Evolutionary conservation across 2,329 filamentous ascomycete species (phyloP).

Genomic region (Hawksworthiomyces lignivorus): DNA sequence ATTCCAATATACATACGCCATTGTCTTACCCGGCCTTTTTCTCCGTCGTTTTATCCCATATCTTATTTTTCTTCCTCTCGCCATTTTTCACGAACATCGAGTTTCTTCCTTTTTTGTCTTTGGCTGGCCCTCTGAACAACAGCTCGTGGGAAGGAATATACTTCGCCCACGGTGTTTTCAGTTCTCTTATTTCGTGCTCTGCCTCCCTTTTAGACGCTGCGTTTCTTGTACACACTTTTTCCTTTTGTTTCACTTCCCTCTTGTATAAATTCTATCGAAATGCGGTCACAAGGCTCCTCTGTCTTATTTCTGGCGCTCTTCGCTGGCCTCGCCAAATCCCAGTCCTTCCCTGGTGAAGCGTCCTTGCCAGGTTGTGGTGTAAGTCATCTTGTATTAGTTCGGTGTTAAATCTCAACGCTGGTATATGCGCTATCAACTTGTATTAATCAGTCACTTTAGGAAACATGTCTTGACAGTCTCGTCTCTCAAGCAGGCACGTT

Average conservation of each 20-base stretch:
- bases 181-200: neutral
- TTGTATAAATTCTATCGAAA: constrained; percentile 3
- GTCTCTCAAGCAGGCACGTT: constrained; percentile 9
- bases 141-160: constrained; percentile 1
- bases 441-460: constrained; percentile 1
- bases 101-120: neutral
- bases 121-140: neutral
- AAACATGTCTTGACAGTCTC: constrained; percentile 16
- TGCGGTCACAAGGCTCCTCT: constrained; percentile 6
- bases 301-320: constrained; percentile 6
- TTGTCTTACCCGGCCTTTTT: neutral
- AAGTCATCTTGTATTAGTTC: neutral
- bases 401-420: neutral
- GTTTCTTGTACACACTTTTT: neutral
- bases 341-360: constrained; percentile 10
- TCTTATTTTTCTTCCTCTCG: neutral
- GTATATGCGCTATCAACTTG: too few species aligned
- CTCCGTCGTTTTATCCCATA: neutral
- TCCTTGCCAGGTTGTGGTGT: constrained; percentile 16
- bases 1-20: neutral
- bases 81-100: neutral
- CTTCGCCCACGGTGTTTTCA: neutral
- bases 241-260: neutral
- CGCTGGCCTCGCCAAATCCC: constrained; percentile 2
- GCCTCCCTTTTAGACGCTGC: too few species aligned